A percentile compares a stretch with the other conserved stretches of the same genome.
These are phyloP conservation scores for Paramecium biaurelia DNA, from an alignment of 73 alveolate species.

Conservation along the genomic window DNA sequence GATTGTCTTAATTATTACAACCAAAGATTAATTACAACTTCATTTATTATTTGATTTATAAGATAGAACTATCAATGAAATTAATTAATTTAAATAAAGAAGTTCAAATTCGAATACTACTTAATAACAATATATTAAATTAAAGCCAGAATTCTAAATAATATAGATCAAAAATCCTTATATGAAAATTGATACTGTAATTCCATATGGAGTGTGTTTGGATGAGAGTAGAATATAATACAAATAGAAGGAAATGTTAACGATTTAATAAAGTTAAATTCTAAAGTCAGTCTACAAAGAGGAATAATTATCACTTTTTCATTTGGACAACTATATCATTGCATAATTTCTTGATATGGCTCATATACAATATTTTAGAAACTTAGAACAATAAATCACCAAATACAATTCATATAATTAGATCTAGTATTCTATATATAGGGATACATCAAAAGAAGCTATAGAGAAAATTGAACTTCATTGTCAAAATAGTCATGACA, in stretches of 20 bases:
- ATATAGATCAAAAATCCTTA: not conserved
- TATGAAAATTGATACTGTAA: not conserved
- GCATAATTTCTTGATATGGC: conserved; percentile 31
- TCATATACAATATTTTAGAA: not conserved
- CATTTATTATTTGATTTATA: not conserved
- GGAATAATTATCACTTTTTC: not conserved
- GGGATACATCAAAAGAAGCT: conserved; percentile 6
- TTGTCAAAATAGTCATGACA: not conserved
- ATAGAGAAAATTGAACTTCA: not conserved
- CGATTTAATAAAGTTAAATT: not conserved
- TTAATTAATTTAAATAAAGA: not conserved
- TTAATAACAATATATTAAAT: not conserved
- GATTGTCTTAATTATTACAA: not conserved
- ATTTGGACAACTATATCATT: not conserved
- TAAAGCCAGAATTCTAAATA: not conserved
- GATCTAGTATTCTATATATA: not conserved
- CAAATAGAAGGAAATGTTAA: not conserved
- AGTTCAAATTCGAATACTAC: not conserved
- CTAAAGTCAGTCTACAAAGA: not conserved
- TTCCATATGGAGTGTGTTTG: conserved; percentile 22
- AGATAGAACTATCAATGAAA: not conserved
- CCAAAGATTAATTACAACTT: not conserved
- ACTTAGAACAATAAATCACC: not conserved
- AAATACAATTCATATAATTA: not conserved
- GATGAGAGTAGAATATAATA: conserved; percentile 29